Conservation (phyloP, 208 protist genomes). For the Leishmania tarentolae region DNA sequence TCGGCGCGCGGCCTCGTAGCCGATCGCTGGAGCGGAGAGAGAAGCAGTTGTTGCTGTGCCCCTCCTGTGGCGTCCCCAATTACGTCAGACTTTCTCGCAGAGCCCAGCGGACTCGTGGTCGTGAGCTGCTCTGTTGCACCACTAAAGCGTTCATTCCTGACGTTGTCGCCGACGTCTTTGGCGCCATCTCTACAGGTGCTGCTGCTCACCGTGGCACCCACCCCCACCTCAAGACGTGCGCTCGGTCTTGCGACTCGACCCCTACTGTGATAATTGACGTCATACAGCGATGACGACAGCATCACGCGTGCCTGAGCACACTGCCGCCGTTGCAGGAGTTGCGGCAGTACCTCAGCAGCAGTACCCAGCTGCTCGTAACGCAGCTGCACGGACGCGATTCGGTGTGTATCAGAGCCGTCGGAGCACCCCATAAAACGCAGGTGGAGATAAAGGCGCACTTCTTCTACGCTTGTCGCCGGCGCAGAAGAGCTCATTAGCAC, state of each 20-base stretch:
- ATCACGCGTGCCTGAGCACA: not conserved
- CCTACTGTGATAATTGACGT: not conserved
- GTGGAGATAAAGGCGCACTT: constrained; percentile 44
- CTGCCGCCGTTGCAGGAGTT: constrained; percentile 15
- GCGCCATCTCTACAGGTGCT: not conserved
- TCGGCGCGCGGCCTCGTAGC: constrained; percentile 26
- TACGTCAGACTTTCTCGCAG: not conserved
- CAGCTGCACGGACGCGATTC: constrained; percentile 49
- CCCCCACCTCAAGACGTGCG: not conserved
- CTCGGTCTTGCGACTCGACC: not conserved
- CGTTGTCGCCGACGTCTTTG: not conserved
- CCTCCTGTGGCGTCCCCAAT: not conserved
- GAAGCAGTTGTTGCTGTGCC: not conserved
- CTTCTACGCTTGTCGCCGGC: not conserved
- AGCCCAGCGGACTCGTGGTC: not conserved
- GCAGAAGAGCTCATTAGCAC: constrained; percentile 33
- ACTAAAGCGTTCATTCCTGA: not conserved
- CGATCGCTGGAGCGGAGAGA: constrained; percentile 23
- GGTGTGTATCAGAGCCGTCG: constrained; percentile 53
- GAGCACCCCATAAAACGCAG: constrained; percentile 61
- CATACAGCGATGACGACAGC: not conserved
- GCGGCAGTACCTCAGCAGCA: constrained; percentile 18
- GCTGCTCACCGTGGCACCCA: not conserved
- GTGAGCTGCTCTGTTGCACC: not conserved
- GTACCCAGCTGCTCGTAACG: constrained; percentile 36